Percentiles rank a stretch among this genome's conserved stretches.
phyloP scores from a whole-genome alignment of 192 early-diverging fungal species.

The Entomortierella parvispora region DNA sequence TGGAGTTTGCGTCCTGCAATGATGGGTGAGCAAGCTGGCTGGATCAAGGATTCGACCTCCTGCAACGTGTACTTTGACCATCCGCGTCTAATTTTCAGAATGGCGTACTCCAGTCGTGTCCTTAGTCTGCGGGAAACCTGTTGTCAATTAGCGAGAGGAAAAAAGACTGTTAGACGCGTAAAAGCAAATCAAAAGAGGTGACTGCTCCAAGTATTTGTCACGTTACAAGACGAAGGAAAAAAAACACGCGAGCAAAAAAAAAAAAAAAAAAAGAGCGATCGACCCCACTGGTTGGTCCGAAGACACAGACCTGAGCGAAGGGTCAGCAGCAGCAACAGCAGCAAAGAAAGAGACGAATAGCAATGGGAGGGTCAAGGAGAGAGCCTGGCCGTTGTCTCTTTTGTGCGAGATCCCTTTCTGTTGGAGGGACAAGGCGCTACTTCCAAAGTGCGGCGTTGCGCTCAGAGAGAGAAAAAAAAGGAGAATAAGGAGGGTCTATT shows the following conservation, averaged over 20 bases:
- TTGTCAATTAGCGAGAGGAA: constrained; percentile 4
- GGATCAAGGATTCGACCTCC: constrained; percentile 44
- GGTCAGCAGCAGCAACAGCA: neutral
- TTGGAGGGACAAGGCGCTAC: too few species aligned
- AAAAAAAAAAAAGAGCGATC: constrained; percentile 6
- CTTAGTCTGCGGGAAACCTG: constrained; percentile 41
- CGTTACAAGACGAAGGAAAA: neutral
- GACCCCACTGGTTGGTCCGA: neutral
- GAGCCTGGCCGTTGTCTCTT: too few species aligned
- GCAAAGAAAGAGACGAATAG: too few species aligned
- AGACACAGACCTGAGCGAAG: neutral
- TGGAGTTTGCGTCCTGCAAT: constrained; percentile 20
- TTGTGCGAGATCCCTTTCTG: too few species aligned
- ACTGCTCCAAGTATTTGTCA: neutral
- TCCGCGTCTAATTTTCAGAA: constrained; percentile 43
- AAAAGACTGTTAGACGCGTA: neutral
- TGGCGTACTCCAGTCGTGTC: constrained; percentile 48
- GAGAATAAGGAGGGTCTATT: neutral
- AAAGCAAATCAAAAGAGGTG: neutral
- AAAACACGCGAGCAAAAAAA: neutral
- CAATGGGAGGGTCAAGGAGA: too few species aligned
- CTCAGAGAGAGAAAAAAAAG: too few species aligned
- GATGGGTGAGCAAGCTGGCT: constrained; percentile 34
- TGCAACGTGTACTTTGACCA: constrained; percentile 51
- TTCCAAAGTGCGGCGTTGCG: too few species aligned